A percentile compares a stretch with the other conserved stretches of the same genome.
These are phyloP conservation scores for Penicillium expansum DNA, from an alignment of 2,329 filamentous ascomycete species.

Conservation along the genomic window DNA sequence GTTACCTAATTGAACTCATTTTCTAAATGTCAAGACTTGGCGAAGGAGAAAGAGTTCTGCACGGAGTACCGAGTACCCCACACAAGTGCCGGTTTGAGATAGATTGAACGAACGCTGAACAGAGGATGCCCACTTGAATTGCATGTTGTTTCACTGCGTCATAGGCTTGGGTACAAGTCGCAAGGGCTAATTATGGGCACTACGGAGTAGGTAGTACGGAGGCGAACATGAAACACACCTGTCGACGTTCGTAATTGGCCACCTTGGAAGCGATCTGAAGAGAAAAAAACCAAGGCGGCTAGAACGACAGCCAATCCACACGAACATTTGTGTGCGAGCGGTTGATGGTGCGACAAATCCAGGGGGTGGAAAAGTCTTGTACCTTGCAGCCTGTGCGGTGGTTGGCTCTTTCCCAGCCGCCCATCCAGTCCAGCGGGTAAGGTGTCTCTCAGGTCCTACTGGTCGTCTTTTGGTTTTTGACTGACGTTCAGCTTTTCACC, in stretches of 20 bases:
- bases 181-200: conserved; percentile 2
- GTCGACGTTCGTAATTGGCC: conserved; percentile 11
- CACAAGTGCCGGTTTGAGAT: background rate
- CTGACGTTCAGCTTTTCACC: background rate
- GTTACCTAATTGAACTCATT: background rate
- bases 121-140: background rate
- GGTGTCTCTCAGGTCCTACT: conserved; percentile 12
- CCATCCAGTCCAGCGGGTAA: conserved; percentile 16
- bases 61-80: background rate
- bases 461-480: background rate
- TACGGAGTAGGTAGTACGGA: background rate
- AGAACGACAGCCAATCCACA: conserved; percentile 16
- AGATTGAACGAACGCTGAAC: background rate
- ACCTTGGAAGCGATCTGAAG: conserved; percentile 8
- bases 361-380: conserved; percentile 9
- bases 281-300: conserved; percentile 1
- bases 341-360: conserved; percentile 21
- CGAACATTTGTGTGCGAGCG: conserved; percentile 7
- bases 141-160: conserved; percentile 5
- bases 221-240: background rate
- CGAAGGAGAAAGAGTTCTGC: background rate
- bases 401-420: conserved; percentile 23
- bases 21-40: background rate
- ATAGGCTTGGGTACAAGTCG: conserved; percentile 11
- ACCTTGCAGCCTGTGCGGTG: conserved; percentile 17